These are phyloP conservation scores for Volvariella volvacea DNA, from an alignment of 1,284 basidiomycete genomes.

Conservation along the genomic window DNA sequence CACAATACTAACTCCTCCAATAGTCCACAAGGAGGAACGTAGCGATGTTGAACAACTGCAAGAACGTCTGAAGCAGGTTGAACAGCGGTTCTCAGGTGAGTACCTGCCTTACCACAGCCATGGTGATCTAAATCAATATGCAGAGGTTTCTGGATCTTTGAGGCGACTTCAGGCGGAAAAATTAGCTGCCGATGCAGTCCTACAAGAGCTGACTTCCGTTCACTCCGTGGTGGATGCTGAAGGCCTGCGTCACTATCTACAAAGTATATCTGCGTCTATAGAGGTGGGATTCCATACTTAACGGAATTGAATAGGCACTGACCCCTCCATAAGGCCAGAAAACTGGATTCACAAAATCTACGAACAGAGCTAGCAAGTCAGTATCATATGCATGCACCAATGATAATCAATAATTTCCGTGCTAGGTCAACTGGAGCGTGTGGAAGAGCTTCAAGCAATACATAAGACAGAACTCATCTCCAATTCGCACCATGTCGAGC, in stretches of 20 bases:
- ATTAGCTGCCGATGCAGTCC: slow-evolving; percentile 58
- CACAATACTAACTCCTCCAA: too few species aligned
- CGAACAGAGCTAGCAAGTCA: slow-evolving; percentile 67
- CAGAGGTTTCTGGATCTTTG: slow-evolving; percentile 74
- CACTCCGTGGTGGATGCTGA: slow-evolving; percentile 59
- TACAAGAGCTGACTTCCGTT: slow-evolving; percentile 71
- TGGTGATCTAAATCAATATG: slow-evolving; percentile 5
- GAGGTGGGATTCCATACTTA: slow-evolving; percentile 42
- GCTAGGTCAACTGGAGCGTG: slow-evolving; percentile 75
- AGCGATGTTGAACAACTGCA: slow-evolving; percentile 46
- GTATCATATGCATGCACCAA: slow-evolving; percentile 16
- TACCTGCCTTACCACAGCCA: slow-evolving; percentile 5
- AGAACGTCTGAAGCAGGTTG: slow-evolving; percentile 58
- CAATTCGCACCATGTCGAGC: slow-evolving; percentile 66
- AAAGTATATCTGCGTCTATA: slow-evolving; percentile 59
- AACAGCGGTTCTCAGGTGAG: slow-evolving; percentile 66
- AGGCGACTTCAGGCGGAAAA: slow-evolving; percentile 69
- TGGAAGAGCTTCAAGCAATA: slow-evolving; percentile 79
- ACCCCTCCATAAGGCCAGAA: slow-evolving; percentile 41
- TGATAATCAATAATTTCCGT: slow-evolving; percentile 9
- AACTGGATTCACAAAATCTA: slow-evolving; percentile 70
- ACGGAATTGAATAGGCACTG: background rate
- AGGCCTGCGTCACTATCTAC: slow-evolving; percentile 68
- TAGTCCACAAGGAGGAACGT: too few species aligned
- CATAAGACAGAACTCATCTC: slow-evolving; percentile 75